phyloP scores from a whole-genome alignment of 495 filamentous ascomycete species.

The Amniculicola lignicola region DNA sequence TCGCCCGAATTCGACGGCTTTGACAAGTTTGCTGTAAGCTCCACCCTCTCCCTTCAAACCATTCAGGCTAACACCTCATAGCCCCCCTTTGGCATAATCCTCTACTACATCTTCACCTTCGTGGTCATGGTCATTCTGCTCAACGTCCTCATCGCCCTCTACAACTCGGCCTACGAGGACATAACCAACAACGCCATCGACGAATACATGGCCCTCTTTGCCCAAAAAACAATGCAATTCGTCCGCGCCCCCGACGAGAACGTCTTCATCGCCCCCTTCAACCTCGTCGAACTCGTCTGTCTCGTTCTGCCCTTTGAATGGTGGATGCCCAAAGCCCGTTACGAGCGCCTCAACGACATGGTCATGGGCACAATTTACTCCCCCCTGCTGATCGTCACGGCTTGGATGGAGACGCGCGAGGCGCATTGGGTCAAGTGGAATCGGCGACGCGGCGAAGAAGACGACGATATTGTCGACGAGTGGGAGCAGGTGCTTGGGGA shows the following conservation, averaged over 20 bases:
- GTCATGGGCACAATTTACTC: conserved; percentile 87
- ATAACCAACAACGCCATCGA: conserved; percentile 93
- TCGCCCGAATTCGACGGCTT: conserved; percentile 88
- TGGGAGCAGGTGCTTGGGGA: conserved; percentile 80
- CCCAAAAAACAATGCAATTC: conserved; percentile 92
- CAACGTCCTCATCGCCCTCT: conserved; percentile 93
- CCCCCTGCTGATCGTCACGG: conserved; percentile 76
- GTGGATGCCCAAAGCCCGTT: conserved; percentile 72
- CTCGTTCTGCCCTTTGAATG: conserved; percentile 86
- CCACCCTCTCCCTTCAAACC: not conserved
- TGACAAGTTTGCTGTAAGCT: conserved; percentile 59
- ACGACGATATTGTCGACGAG: conserved; percentile 84
- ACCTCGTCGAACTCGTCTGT: conserved; percentile 82
- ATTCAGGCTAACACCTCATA: conserved; percentile 12
- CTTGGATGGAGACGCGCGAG: conserved; percentile 66
- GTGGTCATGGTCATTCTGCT: conserved; percentile 89
- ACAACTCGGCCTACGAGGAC: conserved; percentile 93
- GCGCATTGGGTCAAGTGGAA: conserved; percentile 69
- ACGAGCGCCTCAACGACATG: conserved; percentile 76
- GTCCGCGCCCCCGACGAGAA: conserved; percentile 97
- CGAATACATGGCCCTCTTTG: conserved; percentile 84
- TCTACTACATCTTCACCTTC: conserved; percentile 89
- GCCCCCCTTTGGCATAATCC: conserved; percentile 38
- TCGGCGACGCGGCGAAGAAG: conserved; percentile 74
- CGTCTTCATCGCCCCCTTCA: conserved; percentile 92